These are phyloP conservation scores for Ganoderma sinense DNA, from an alignment of 1,284 basidiomycete species.

Conservation along the genomic window DNA sequence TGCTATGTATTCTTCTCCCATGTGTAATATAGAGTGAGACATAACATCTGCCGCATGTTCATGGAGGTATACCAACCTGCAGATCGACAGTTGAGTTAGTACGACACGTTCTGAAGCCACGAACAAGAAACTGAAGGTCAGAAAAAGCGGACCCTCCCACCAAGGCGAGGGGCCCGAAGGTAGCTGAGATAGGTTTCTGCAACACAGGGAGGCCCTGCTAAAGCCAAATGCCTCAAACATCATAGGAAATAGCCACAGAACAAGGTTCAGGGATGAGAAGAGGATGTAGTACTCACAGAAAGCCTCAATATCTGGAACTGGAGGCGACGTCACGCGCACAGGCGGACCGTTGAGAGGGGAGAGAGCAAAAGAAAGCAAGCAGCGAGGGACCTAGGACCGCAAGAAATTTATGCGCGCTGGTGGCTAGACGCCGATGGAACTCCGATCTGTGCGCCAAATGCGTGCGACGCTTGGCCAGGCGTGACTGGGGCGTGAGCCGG, in stretches of 20 bases:
- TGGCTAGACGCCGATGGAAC: slow-evolving; percentile 18
- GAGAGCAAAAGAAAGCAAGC: neutral
- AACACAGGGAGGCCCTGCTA: slow-evolving; percentile 66
- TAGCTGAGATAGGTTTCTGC: slow-evolving; percentile 71
- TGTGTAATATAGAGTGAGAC: neutral
- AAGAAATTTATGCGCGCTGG: slow-evolving; percentile 22
- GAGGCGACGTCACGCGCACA: neutral
- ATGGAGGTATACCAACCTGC: neutral
- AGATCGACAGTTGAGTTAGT: slow-evolving; percentile 2
- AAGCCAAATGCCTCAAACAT: slow-evolving; percentile 96
- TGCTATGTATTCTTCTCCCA: neutral
- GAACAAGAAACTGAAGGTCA: slow-evolving; percentile 31
- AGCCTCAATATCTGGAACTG: neutral
- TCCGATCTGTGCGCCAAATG: slow-evolving; percentile 18
- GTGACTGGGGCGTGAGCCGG: too few species aligned
- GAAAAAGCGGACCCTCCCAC: slow-evolving; percentile 46
- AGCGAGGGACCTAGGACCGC: neutral
- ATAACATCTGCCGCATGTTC: neutral
- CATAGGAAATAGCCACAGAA: slow-evolving; percentile 46
- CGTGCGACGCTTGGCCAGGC: too few species aligned
- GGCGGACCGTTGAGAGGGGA: neutral
- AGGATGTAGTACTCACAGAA: neutral
- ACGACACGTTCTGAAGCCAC: neutral
- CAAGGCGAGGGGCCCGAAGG: slow-evolving; percentile 60
- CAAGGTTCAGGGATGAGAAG: neutral